Evolutionary conservation across 352 stramenopile species (phyloP).

Genomic region (Peronospora destructor): DNA sequence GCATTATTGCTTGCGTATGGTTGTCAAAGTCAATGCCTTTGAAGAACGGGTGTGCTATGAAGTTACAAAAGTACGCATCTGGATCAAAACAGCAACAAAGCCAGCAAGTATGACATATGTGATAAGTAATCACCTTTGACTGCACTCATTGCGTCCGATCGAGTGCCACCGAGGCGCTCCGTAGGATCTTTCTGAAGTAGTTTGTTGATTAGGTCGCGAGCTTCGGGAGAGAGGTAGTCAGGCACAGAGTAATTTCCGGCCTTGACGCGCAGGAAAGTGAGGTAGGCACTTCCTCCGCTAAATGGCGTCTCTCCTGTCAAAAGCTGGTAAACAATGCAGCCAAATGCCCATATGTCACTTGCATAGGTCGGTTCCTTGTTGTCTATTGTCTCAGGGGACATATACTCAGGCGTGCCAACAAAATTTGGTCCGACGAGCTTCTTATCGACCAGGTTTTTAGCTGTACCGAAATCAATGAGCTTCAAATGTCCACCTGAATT

Average conservation of each 20-base stretch:
- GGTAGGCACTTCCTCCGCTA: conserved; percentile 65
- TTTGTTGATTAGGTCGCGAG: conserved; percentile 55
- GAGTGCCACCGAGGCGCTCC: conserved; percentile 24
- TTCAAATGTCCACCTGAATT: conserved; percentile 49
- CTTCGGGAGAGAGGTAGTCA: conserved; percentile 50
- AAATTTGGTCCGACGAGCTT: conserved; percentile 79
- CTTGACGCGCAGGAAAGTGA: conserved; percentile 74
- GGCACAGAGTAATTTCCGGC: conserved; percentile 51
- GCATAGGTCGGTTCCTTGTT: conserved; percentile 60
- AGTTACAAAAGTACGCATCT: neutral
- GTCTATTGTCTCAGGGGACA: conserved; percentile 80
- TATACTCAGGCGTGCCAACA: conserved; percentile 86
- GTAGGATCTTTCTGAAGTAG: conserved; percentile 45
- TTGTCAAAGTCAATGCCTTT: conserved; percentile 51
- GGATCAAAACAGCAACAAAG: neutral
- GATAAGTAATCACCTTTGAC: conserved; percentile 48
- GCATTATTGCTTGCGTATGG: conserved; percentile 41
- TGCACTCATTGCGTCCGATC: conserved; percentile 28
- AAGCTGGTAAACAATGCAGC: conserved; percentile 73
- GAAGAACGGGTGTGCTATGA: conserved; percentile 72
- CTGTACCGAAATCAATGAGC: conserved; percentile 81
- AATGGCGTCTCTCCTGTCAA: conserved; percentile 77
- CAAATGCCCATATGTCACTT: conserved; percentile 73
- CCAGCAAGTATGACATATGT: neutral
- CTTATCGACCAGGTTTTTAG: conserved; percentile 57